Evolutionary conservation across 106 monocot genomes (phyloP), one percentile per base, ranked within the genome.

Genomic region (Acorus gramineus): DNA sequence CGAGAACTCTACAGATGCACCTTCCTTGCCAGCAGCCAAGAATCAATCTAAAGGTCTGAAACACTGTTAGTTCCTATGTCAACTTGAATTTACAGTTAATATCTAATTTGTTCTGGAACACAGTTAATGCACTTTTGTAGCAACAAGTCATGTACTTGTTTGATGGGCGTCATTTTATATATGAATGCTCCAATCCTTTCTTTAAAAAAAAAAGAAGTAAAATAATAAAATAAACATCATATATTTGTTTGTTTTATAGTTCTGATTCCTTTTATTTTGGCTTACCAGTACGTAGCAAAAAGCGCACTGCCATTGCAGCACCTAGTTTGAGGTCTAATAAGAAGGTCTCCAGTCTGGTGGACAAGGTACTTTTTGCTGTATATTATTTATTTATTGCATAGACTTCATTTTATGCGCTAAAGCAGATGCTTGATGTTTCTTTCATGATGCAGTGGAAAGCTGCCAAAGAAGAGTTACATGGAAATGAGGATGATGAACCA

Each of bases 401-500:
- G 28, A 28, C 28, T 28, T 11, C 43, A 5, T 57, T 59, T 68
- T 62, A 47, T 11, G 12, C 4, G 44, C 50, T 62, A 11, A 61
- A 11, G 4, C 7, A 44, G 62, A 9, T n/a, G 4, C 46, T 50
- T 60, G 11, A 56, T 45, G 0, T n/a, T 13, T 14, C 42, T 72
- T 70, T 28, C 11, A 52, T 61, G 12, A 12, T 47, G 57, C 51
- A 98, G 98, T 98, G 98, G 98, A 98, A 86, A 63, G 98, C 98
- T 57, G 98, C 92, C 60, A 92, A 91, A 71, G 98, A 98, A 65
- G 91, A 92, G 64, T 68, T 98, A 50, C 92, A 89, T 63, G 78
- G 73, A 8, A 81, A 91, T 6, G 84, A 89, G 54, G 86, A 84
- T 47, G 90, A 88, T 42, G 89, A 92, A 76, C 83, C 92, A 61